A percentile compares a stretch with the other conserved stretches of the same genome.
phyloP scores from a whole-genome alignment of 2,329 filamentous ascomycete genomes.

The Mycosphaerella sp. region DNA sequence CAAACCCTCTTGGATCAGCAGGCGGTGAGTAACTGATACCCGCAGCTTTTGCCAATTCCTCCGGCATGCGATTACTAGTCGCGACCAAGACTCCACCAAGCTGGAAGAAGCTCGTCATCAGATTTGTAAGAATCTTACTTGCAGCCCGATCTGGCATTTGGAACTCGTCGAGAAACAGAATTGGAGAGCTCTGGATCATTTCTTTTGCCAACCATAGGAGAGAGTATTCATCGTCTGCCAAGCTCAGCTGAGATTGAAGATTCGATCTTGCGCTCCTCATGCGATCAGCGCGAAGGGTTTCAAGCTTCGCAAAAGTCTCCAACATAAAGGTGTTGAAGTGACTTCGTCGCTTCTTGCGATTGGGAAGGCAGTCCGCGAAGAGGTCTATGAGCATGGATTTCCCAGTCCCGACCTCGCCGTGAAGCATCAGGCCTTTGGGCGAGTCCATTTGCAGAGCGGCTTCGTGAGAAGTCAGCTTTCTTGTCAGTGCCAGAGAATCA shows the following conservation, averaged over 20 bases:
- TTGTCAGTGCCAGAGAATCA: constrained; percentile 57
- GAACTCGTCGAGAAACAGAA: constrained; percentile 77
- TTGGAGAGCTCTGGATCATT: constrained; percentile 66
- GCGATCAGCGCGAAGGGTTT: constrained; percentile 51
- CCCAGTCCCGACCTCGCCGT: constrained; percentile 75
- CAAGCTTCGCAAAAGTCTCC: constrained; percentile 65
- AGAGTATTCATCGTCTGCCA: constrained; percentile 54
- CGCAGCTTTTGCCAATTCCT: constrained; percentile 69
- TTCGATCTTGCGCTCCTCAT: constrained; percentile 7
- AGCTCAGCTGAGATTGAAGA: constrained; percentile 12
- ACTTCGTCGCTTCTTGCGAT: constrained; percentile 65
- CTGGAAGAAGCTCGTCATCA: constrained; percentile 76
- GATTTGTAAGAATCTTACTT: constrained; percentile 70
- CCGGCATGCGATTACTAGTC: constrained; percentile 77
- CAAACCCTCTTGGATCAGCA: constrained; percentile 44
- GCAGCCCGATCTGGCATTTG: constrained; percentile 73
- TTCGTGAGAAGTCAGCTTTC: constrained; percentile 64
- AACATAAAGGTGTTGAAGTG: constrained; percentile 87
- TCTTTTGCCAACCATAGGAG: constrained; percentile 69
- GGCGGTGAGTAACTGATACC: constrained; percentile 61
- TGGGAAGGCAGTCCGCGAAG: constrained; percentile 71
- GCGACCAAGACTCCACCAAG: constrained; percentile 74
- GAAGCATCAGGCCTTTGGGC: constrained; percentile 67
- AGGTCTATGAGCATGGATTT: constrained; percentile 83
- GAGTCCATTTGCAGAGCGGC: constrained; percentile 65